Conservation (phyloP, 2,329 filamentous ascomycete genomes). For the Colletotrichum simmondsii region DNA sequence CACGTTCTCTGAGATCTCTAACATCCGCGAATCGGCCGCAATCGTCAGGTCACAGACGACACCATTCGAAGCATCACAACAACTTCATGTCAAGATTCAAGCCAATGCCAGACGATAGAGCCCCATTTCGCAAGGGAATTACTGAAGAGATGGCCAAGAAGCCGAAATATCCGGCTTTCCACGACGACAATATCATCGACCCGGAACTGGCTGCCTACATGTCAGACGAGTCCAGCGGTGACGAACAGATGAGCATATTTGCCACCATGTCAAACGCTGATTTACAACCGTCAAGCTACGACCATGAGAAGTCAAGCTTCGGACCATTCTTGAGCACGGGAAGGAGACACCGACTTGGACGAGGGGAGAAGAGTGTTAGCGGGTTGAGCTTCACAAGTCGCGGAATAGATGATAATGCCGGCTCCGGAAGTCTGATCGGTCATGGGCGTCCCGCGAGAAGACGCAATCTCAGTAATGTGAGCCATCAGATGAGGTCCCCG, state of each 20-base stretch:
- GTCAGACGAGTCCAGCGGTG: slow-evolving; percentile 94
- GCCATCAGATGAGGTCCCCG: slow-evolving; percentile 80
- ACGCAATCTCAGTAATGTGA: slow-evolving; percentile 87
- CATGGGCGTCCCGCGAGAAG: slow-evolving; percentile 73
- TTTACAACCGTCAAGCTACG: slow-evolving; percentile 71
- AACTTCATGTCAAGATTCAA: slow-evolving; percentile 84
- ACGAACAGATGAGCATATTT: slow-evolving; percentile 91
- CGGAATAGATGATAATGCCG: slow-evolving; percentile 72
- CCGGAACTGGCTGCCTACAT: slow-evolving; percentile 95
- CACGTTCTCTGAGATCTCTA: slow-evolving; percentile 84
- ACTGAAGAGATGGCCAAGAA: slow-evolving; percentile 75
- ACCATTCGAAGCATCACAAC: slow-evolving; percentile 79
- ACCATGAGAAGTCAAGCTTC: slow-evolving; percentile 80
- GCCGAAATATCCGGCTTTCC: slow-evolving; percentile 85
- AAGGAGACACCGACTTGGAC: slow-evolving; percentile 79
- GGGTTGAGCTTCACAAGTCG: slow-evolving; percentile 77
- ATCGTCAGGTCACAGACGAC: slow-evolving; percentile 83
- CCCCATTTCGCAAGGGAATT: slow-evolving; percentile 83
- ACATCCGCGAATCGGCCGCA: slow-evolving; percentile 73
- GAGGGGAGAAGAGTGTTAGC: slow-evolving; percentile 79
- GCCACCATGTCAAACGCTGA: slow-evolving; percentile 77
- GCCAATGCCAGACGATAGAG: slow-evolving; percentile 78
- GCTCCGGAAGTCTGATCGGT: slow-evolving; percentile 66
- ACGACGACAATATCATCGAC: slow-evolving; percentile 98
- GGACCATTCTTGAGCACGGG: slow-evolving; percentile 77